Evolutionary conservation across 345 rosid genomes (phyloP), one percentile per base, ranked within the genome.

Genomic region (Angophora floribunda): DNA sequence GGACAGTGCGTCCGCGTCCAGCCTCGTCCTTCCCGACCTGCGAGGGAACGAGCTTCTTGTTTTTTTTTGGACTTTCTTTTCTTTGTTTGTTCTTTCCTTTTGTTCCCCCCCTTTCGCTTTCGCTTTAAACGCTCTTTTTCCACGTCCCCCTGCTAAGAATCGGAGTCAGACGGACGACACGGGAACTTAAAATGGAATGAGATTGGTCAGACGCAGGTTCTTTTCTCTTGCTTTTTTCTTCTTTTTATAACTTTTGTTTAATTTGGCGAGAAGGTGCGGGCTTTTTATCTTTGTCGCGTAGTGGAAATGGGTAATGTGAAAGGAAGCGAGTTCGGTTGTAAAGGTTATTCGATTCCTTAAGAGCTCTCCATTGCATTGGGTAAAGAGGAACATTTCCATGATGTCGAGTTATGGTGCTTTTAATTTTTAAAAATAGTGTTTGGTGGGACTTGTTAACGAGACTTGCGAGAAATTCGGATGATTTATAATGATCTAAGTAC

Each of bases 381-480:
- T 6, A 32, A 16, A 4, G 41, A 63, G 67, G 36, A 63, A 63
- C 5, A 63, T 63, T n/a, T 9, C n/a, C 15, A 6, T 9, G 9
- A 2, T 63, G 41, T n/a, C 45, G 32, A 15, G 32, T 67, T 67
- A 32, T 32, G 7, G 9, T n/a, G 19, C 13, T 63, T 63, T 32
- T 8, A 32, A 36, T 16, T 67, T 32, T 67, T 32, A 32, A 7
- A 32, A 32, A 16, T 32, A 32, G 79, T 16, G 21, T 4, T 32
- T 12, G 12, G 2, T 6, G 1, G 13, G 9, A 1, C 75, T 65
- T n/a, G 4, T 32, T 16, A 67, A 67, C 45, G 75, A n/a, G 75
- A 63, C 32, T 5, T 3, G 15, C 32, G 3, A 4, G 1, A n/a
- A n/a, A 63, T 13, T 7, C 0, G 41, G n/a, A 7, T 10, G 7